These are phyloP conservation scores for Diaporthe caulivora DNA, from an alignment of 2,329 filamentous ascomycete species.

Conservation along the genomic window DNA sequence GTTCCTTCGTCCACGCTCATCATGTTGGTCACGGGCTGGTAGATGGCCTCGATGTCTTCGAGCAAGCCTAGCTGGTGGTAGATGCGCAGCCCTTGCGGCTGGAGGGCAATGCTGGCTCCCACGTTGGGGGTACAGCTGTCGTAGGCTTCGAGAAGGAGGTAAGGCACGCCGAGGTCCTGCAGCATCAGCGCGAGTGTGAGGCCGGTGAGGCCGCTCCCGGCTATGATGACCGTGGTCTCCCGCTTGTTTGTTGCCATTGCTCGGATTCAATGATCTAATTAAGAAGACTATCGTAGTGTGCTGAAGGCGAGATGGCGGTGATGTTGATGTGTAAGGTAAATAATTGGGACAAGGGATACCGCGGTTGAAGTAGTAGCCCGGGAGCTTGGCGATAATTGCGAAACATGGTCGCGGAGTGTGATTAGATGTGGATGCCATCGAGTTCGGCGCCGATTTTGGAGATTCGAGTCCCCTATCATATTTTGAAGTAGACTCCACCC, in stretches of 20 bases:
- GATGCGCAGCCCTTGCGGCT: constrained; percentile 13
- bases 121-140: constrained; percentile 15
- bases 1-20: background rate
- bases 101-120: constrained; percentile 5
- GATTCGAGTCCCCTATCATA: background rate
- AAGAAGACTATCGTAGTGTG: background rate
- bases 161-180: constrained; percentile 12
- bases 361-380: background rate
- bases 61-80: constrained; percentile 6
- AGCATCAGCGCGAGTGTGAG: background rate
- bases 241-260: constrained; percentile 3
- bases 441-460: background rate
- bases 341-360: background rate
- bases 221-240: constrained; percentile 10
- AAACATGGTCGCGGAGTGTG: background rate
- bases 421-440: background rate
- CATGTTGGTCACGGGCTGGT: background rate
- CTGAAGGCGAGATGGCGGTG: background rate
- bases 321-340: background rate
- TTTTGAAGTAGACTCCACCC: background rate
- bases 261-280: too few relatives aligned
- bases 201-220: constrained; percentile 22
- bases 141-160: constrained; percentile 24
- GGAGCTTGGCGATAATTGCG: background rate
- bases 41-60: constrained; percentile 8